Percentiles rank a stretch among this genome's conserved stretches.
Evolutionary conservation across 208 protist genomes (phyloP).

Genomic region (Baffinella frigidus): DNA sequence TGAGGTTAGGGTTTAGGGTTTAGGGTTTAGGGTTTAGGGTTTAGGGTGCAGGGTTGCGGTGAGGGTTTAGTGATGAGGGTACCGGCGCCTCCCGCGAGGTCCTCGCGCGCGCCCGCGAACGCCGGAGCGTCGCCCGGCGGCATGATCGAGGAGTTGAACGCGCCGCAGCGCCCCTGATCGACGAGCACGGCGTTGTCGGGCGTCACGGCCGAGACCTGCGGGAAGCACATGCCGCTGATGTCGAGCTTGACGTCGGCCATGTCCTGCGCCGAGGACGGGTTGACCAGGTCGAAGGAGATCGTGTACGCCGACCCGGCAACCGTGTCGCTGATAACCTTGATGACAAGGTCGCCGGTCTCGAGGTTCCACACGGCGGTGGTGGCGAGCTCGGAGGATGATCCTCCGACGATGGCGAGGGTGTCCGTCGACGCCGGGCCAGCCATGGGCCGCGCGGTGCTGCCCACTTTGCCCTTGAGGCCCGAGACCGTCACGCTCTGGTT

Average conservation of each 20-base stretch:
- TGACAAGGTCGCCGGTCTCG: not conserved
- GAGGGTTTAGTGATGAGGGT: too few species aligned
- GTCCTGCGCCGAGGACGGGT: not conserved
- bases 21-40: too few species aligned
- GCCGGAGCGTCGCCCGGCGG: not conserved
- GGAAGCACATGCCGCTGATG: not conserved
- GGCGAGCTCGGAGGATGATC: not conserved
- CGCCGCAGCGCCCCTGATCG: not conserved
- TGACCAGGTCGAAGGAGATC: not conserved
- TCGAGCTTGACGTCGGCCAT: not conserved
- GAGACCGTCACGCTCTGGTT: constrained; percentile 13
- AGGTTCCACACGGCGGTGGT: not conserved
- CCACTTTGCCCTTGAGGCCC: not conserved
- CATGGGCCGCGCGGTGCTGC: not conserved
- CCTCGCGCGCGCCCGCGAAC: not conserved
- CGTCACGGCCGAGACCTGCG: not conserved
- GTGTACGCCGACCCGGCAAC: not conserved
- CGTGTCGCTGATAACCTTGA: not conserved
- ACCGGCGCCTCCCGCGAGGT: not conserved
- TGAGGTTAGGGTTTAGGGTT: too few species aligned
- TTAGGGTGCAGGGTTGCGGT: too few species aligned
- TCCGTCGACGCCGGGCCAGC: not conserved
- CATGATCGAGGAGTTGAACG: not conserved
- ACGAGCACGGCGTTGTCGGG: not conserved
- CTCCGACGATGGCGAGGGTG: too few species aligned